Percentiles rank a stretch among this genome's conserved stretches.
phyloP scores from a whole-genome alignment of 495 filamentous ascomycete species.

The Oidiodendron maius region DNA sequence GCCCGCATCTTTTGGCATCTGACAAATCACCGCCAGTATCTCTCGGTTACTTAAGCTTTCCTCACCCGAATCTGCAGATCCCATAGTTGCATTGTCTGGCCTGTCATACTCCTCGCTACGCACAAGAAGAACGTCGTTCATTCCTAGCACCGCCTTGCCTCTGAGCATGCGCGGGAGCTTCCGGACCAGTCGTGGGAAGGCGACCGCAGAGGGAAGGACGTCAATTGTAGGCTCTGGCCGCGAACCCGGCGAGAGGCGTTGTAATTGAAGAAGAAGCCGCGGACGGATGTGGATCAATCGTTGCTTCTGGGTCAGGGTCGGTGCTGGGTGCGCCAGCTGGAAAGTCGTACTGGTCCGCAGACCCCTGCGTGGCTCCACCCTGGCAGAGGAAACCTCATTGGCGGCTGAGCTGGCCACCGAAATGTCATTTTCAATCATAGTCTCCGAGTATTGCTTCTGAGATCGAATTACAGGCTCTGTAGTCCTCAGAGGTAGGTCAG shows the following conservation, averaged over 20 bases:
- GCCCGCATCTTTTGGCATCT: conserved; percentile 46
- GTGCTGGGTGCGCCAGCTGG: conserved; percentile 20
- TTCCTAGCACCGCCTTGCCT: conserved; percentile 42
- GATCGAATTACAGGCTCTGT: conserved; percentile 16
- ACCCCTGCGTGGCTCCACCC: conserved; percentile 7
- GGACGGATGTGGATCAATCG: conserved; percentile 22
- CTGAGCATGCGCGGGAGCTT: conserved; percentile 23
- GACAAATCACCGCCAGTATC: conserved; percentile 72
- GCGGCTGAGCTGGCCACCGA: conserved; percentile 20
- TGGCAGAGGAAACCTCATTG: conserved; percentile 7
- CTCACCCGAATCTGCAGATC: conserved; percentile 34
- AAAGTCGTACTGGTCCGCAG: conserved; percentile 18
- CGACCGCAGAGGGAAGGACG: conserved; percentile 20
- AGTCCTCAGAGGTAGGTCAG: conserved; percentile 15
- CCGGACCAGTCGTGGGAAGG: conserved; percentile 18
- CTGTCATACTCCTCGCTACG: conserved; percentile 70
- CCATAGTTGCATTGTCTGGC: conserved; percentile 37
- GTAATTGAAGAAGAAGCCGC: conserved; percentile 23
- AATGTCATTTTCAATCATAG: conserved; percentile 23
- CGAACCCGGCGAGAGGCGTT: conserved; percentile 16
- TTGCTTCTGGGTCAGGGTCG: conserved; percentile 21
- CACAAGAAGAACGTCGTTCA: conserved; percentile 76
- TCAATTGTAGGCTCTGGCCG: conserved; percentile 22
- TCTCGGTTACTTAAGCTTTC: conserved; percentile 48
- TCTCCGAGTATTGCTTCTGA: conserved; percentile 16